Evolutionary conservation across 73 alveolate species (phyloP).

Genomic region (Paramecium caudatum): DNA sequence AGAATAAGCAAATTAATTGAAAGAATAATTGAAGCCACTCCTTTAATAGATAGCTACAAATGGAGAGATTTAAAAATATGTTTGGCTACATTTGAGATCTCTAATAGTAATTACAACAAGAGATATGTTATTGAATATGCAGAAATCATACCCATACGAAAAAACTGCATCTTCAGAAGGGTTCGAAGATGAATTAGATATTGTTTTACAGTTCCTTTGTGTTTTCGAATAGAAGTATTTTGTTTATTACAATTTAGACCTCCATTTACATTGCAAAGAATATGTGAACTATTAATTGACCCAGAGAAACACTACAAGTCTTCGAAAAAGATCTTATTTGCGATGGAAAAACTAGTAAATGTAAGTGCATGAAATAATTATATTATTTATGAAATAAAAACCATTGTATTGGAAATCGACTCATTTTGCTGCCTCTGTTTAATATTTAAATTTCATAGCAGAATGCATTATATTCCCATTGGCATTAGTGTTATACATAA

Average conservation of each 20-base stretch:
- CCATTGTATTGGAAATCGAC: conserved; percentile 40
- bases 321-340: conserved; percentile 13
- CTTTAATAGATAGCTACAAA: background rate
- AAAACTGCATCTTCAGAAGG: conserved; percentile 31
- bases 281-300: conserved; percentile 40
- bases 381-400: conserved; percentile 1
- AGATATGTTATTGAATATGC: conserved; percentile 48
- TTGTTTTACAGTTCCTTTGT: conserved; percentile 9
- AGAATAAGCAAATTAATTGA: background rate
- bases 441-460: background rate
- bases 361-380: conserved; percentile 37
- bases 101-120: conserved; percentile 35
- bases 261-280: conserved; percentile 56
- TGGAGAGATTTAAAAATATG: conserved; percentile 36
- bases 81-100: conserved; percentile 49
- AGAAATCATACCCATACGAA: conserved; percentile 13
- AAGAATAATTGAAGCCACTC: conserved; percentile 6
- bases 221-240: conserved; percentile 27
- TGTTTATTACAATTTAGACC: background rate
- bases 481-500: background rate
- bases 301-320: conserved; percentile 52
- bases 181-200: conserved; percentile 61
- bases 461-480: conserved; percentile 18
- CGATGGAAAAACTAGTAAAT: conserved; percentile 62
- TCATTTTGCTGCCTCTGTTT: conserved; percentile 33